Base-by-base conservation (phyloP, 1,284 basidiomycete genomes). In the Pseudozyma thailandica region DNA sequence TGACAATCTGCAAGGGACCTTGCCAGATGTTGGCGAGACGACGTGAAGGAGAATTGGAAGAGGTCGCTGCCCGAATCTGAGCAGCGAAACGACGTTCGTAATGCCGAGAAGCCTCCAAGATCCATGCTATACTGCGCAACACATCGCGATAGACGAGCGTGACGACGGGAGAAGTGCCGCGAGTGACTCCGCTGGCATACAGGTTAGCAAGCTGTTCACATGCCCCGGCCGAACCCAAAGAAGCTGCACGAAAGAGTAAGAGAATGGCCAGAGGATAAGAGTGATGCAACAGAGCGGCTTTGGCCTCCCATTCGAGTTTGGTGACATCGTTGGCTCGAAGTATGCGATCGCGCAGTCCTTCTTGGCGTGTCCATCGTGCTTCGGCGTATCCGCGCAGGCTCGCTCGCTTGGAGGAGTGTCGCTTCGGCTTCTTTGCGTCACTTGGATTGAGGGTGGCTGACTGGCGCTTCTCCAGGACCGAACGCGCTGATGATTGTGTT, bases 281-380 rank as follows among this genome's bases (percentile, higher is more conserved):
- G 25, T 60, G 51, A 30, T 54, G 50, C 33, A 74, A 44, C 7
- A 74, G 55, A 27, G 74, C 74, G 15, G 66, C 51, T 44, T 74
- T 74, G 33, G 74, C 74, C 41, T 75, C 74, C 74, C 74, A 75
- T 33, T 75, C 71, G 28, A 75, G 69, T 27, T 72, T 41, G 8
- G 52, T 31, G 12, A 62, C 47, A 30, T 75, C 57, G 48, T 44
- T 72, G 6, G 74, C 54, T 31, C 37, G 35, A 21, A 52, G 28
- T n/a, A 75, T 60, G 18, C 61, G 50, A n/a, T 49, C 57, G n/a
- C 62, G 48, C 25, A 74, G 23, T 10, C 44, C 27, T 53, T 74
- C 72, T 27, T 74, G 65, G 2, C 35, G 38, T 33, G 57, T 48
- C 47, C 69, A 52, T 30, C 68, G 48, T 28, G 59, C 57, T 23